phyloP scores from a whole-genome alignment of 306 rosid species.

The Cucumis melo region DNA sequence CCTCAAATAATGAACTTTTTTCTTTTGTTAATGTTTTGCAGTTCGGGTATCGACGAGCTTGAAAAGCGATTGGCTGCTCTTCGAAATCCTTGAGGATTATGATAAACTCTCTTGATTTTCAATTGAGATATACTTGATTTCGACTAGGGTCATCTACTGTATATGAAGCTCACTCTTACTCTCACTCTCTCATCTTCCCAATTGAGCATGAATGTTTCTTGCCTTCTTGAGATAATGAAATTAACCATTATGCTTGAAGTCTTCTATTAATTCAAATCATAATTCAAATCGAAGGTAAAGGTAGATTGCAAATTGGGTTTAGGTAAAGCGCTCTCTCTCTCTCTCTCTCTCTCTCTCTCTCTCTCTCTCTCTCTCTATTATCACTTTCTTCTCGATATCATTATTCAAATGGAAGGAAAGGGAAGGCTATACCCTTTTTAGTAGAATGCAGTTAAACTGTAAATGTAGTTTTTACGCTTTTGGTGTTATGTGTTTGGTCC shows the following conservation, averaged over 20 bases:
- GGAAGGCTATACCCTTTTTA: too few species aligned
- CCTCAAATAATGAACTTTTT: neutral
- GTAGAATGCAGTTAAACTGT: neutral
- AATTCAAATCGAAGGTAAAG: neutral
- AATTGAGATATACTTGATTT: neutral
- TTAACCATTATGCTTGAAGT: neutral
- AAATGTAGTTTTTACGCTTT: neutral
- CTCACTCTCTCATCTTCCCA: neutral
- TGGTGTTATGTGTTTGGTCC: neutral
- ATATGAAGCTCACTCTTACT: slow-evolving; percentile 7
- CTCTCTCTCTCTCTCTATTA: too few species aligned
- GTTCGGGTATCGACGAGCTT: slow-evolving; percentile 63
- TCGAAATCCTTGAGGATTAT: slow-evolving; percentile 44
- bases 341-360: too few species aligned
- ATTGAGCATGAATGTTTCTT: neutral
- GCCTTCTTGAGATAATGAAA: neutral
- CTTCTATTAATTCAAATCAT: neutral
- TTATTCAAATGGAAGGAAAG: too few species aligned
- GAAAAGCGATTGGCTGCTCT: slow-evolving; percentile 93
- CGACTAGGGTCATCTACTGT: neutral
- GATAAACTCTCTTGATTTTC: neutral
- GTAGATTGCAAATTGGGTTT: neutral
- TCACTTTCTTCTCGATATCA: too few species aligned
- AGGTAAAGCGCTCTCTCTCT: neutral
- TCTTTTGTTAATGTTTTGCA: slow-evolving; percentile 16